Conservation (phyloP, 129 eudicot species). For the Tagetes patula region DNA sequence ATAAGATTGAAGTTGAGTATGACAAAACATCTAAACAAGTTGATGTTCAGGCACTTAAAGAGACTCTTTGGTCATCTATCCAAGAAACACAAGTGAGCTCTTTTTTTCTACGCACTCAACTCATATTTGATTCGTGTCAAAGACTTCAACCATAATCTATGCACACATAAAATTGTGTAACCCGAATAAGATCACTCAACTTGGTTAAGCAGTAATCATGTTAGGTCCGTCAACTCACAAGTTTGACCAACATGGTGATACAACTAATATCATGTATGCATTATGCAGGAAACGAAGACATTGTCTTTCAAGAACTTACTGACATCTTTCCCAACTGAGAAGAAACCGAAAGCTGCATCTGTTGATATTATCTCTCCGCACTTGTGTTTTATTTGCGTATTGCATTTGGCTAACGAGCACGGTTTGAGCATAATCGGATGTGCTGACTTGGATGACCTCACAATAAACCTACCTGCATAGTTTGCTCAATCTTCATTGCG, state of each 20-base stretch:
- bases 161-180: not conserved
- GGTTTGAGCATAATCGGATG: conserved; percentile 44
- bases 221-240: not conserved
- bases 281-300: conserved; percentile 30
- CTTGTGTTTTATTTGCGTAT: conserved; percentile 53
- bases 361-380: conserved; percentile 50
- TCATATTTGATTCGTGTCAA: not conserved
- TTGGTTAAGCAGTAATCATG: too few species aligned
- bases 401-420: conserved; percentile 60
- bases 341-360: conserved; percentile 38
- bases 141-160: too few species aligned
- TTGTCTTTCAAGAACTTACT: conserved; percentile 46
- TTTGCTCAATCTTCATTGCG: not conserved
- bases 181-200: not conserved
- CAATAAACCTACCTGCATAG: conserved; percentile 34
- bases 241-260: not conserved
- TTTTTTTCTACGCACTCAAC: not conserved
- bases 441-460: conserved; percentile 46
- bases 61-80: conserved; percentile 70
- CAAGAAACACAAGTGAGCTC: conserved; percentile 45
- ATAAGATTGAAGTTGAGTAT: conserved; percentile 63
- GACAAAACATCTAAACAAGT: conserved; percentile 82
- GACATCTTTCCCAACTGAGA: conserved; percentile 41
- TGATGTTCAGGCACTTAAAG: conserved; percentile 74
- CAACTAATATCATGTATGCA: not conserved